Conservation (phyloP, 257 asterid species). For the Knoxia roxburghii region DNA sequence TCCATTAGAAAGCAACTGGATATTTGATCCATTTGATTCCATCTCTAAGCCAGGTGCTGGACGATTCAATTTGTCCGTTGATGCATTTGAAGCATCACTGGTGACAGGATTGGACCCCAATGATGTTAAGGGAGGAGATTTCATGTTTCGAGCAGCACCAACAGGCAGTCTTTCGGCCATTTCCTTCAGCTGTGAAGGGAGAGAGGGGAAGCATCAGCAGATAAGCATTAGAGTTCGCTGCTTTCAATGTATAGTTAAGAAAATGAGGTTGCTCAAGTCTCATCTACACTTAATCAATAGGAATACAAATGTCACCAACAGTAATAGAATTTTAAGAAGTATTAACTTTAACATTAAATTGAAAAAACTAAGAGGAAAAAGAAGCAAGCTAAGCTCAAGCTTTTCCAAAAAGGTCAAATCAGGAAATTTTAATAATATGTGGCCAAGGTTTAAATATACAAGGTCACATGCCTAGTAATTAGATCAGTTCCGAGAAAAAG, state of each 20-base stretch:
- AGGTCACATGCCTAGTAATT: too few relatives aligned
- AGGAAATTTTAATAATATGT: neutral
- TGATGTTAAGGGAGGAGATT: constrained; percentile 59
- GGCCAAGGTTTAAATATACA: neutral
- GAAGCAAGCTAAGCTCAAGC: neutral
- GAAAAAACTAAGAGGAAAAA: neutral
- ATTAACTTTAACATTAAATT: neutral
- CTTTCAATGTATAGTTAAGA: neutral
- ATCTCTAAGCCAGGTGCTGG: constrained; percentile 49
- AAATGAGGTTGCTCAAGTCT: neutral
- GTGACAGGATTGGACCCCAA: constrained; percentile 36
- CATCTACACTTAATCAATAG: neutral
- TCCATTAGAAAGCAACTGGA: constrained; percentile 47
- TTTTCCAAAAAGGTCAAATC: neutral
- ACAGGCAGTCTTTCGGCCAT: constrained; percentile 99
- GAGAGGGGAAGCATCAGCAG: constrained; percentile 18
- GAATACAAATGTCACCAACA: neutral
- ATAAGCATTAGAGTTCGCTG: constrained; percentile 3
- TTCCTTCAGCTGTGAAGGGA: constrained; percentile 69
- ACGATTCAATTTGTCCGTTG: constrained; percentile 47
- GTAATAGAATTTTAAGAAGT: neutral
- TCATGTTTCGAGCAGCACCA: constrained; percentile 71
- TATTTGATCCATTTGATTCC: constrained; percentile 54
- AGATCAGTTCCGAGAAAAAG: too few relatives aligned
- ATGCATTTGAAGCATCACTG: constrained; percentile 43